Conservation (phyloP, 192 early-diverging fungal species). For the Polychytrium aggregatum region DNA sequence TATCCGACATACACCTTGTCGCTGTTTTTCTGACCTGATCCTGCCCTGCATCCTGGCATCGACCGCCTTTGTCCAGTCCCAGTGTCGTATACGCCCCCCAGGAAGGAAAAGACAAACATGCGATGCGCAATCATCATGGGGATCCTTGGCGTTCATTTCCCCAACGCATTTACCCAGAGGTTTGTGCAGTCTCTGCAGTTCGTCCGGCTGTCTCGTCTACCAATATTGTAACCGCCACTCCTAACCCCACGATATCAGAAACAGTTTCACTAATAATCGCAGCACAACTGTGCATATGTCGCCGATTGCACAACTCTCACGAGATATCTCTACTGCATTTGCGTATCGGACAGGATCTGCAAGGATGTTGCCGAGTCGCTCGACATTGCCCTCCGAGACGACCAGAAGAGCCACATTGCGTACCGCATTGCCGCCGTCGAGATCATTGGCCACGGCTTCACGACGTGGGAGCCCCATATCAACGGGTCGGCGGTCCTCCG, state of each 20-base stretch:
- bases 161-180: too few relatives aligned
- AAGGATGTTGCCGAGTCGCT: slow-evolving; percentile 59
- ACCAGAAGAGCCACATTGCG: slow-evolving; percentile 22
- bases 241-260: too few relatives aligned
- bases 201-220: too few relatives aligned
- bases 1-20: too few relatives aligned
- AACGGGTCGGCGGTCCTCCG: slow-evolving; percentile 52
- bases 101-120: slow-evolving; percentile 37
- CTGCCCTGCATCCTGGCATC: background rate
- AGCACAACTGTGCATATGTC: too few relatives aligned
- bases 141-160: too few relatives aligned
- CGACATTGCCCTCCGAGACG: slow-evolving; percentile 51
- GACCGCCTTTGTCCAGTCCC: slow-evolving; percentile 34
- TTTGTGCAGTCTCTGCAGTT: too few relatives aligned
- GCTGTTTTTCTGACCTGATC: background rate
- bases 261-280: too few relatives aligned
- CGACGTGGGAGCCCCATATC: slow-evolving; percentile 63
- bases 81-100: slow-evolving; percentile 32
- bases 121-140: slow-evolving; percentile 64
- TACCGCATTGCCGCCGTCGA: slow-evolving; percentile 57
- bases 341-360: slow-evolving; percentile 27
- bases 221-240: too few relatives aligned
- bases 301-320: too few relatives aligned
- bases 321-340: too few relatives aligned
- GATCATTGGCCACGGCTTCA: slow-evolving; percentile 59